Evolutionary conservation across 2,329 filamentous ascomycete genomes (phyloP).

Genomic region (Neoscytalidium dimidiatum): DNA sequence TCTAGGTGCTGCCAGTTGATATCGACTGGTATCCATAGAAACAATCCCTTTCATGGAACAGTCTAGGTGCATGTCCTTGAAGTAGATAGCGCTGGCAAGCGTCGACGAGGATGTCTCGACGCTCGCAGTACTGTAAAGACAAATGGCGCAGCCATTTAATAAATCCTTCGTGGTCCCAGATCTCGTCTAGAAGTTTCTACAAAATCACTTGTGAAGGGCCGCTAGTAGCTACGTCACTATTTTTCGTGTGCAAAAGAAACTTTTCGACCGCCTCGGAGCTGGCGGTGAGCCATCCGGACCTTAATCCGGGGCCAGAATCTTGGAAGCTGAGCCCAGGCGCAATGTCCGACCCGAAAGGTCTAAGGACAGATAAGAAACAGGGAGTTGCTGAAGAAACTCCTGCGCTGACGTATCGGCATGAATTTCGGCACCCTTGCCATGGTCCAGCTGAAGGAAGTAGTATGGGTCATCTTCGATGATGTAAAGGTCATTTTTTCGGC

Average conservation of each 20-base stretch:
- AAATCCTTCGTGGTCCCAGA: conserved; percentile 35
- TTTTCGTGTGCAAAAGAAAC: conserved; percentile 29
- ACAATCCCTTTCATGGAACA: conserved; percentile 28
- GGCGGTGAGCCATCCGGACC: conserved; percentile 35
- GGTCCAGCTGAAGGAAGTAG: conserved; percentile 27
- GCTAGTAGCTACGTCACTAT: conserved; percentile 25
- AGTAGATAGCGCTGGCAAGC: conserved; percentile 30
- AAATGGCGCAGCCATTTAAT: conserved; percentile 30
- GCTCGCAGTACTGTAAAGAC: conserved; percentile 26
- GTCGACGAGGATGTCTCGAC: conserved; percentile 27
- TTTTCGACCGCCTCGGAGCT: conserved; percentile 28
- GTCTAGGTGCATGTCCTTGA: conserved; percentile 25
- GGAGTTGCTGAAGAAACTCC: conserved; percentile 14
- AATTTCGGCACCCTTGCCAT: too few relatives aligned
- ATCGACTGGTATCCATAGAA: conserved; percentile 27
- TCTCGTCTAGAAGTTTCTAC: conserved; percentile 33
- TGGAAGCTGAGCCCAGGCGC: conserved; percentile 34
- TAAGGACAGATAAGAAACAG: conserved; percentile 35
- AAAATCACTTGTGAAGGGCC: conserved; percentile 34
- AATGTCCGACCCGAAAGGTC: conserved; percentile 36
- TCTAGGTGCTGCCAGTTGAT: not conserved
- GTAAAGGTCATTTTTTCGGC: conserved; percentile 29
- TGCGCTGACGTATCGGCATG: too few relatives aligned
- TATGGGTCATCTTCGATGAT: conserved; percentile 37
- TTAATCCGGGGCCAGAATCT: conserved; percentile 34